Base-by-base conservation (phyloP, 805 yeast species). In the Lipomyces orientalis region DNA sequence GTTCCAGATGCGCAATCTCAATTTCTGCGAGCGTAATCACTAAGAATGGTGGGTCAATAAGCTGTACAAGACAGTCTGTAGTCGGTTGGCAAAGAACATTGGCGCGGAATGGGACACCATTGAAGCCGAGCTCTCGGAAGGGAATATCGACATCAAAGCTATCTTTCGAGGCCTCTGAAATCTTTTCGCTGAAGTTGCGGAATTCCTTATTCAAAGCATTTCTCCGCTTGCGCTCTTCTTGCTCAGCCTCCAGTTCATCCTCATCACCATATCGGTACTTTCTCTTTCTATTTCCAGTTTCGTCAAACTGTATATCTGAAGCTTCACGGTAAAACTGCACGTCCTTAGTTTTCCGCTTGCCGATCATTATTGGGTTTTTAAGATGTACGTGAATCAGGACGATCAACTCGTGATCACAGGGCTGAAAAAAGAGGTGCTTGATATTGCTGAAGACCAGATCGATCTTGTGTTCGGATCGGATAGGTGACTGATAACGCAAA, bases 311-410 rank as follows among this genome's bases (percentile, higher is more conserved):
- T 84, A 93, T 90, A 77, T 95, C 99, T 37, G 97, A 88, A 12
- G 98, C 98, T 79, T 95, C 99, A 71, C 98, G 85, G 82, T 93
- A 95, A 77, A 95, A 93, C 81, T 95, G 99, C 58, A 95, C 91
- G 75, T 95, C 98, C 78, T 88, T 89, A 0, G 97, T 92, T 81
- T 95, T 95, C 81, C 91, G 90, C 81, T 95, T 95, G 70, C 98
- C 98, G 77, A 95, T 90, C 87, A 95, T 89, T 67, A 95, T 88
- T 33, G 98, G 99, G 57, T 88, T 88, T 78, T 92, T 93, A 78
- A 95, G 85, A 79, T 93, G 97, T 76, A 93, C 88, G 79, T 95
- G 99, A 69, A 95, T 90, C 56, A 95, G 83, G 57, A 94, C 98
- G 76, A 94, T 87, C 76, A 95, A 83, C 79, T 95, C 99, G 71